Evolutionary conservation across 2,329 filamentous ascomycete species (phyloP), one percentile per base, ranked within the genome.

Genomic region (Curvularia lunata): DNA sequence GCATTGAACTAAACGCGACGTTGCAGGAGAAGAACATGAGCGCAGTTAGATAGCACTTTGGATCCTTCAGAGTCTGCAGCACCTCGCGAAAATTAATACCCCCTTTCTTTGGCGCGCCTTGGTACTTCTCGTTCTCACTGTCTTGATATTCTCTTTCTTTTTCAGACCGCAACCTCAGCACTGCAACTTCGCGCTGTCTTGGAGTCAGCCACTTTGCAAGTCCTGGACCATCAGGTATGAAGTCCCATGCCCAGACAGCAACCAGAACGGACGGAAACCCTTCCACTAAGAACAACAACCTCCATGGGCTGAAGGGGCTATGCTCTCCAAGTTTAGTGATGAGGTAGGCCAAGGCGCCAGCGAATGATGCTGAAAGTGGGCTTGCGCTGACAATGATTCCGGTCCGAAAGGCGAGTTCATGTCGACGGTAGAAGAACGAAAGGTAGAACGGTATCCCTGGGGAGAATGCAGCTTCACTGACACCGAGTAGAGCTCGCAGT

Each of bases 21-120:
- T 97, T 96, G 71, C 90, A 88, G 75, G 89, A 86, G 80, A 96
- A 92, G 81, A 96, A 91, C 85, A 96, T 96, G 66, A 86, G 77
- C 1, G 91, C 89, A 4, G 90, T 90, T 41, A 94, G 81, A 79
- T 91, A 94, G 56, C 85, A 85, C 64, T 87, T 88, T 0, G 89
- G 88, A 75, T 92, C 89, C 43, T 71, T 66, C 28, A 91, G 77
- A 2, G 86, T 85, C 59, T 84, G 78, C 13, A 86, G 70, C 40
- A 90, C 81, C 64, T 90, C 87, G 28, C 75, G 75, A 67, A 81
- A 78, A 38, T 86, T 79, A 48, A 90, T 79, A 7, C 79, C 77
- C 64, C 47, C 67, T 28, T 47, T 59, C 7, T 18, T 34, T 67
- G 58, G 27, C 10, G 27, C 63, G 58, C n/a, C 63, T 37, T 43